phyloP scores from a whole-genome alignment of 2,329 filamentous ascomycete genomes.

The Ceratocystis smalleyi region DNA sequence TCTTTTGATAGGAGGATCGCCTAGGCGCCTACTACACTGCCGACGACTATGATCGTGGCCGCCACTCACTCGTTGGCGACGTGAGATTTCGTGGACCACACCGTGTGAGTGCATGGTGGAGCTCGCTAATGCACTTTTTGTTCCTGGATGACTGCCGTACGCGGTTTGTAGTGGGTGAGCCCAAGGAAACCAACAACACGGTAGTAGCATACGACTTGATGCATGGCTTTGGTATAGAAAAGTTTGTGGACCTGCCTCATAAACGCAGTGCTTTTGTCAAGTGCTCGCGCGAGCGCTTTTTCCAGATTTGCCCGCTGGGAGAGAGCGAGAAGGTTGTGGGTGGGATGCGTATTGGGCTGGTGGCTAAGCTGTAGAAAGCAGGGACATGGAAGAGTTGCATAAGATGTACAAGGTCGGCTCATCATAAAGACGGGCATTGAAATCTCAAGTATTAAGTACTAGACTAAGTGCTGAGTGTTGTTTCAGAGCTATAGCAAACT shows the following conservation, averaged over 20 bases:
- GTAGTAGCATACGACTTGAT: slow-evolving; percentile 61
- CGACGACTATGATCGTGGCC: slow-evolving; percentile 41
- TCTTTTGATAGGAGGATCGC: slow-evolving; percentile 34
- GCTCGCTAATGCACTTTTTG: slow-evolving; percentile 45
- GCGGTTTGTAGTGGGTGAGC: slow-evolving; percentile 48
- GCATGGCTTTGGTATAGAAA: slow-evolving; percentile 56
- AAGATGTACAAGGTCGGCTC: not conserved
- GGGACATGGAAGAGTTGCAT: not conserved
- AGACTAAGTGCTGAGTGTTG: no score
- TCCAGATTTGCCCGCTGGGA: slow-evolving; percentile 47
- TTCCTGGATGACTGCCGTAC: slow-evolving; percentile 47
- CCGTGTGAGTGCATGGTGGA: slow-evolving; percentile 47
- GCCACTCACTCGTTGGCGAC: slow-evolving; percentile 43
- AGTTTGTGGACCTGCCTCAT: slow-evolving; percentile 56
- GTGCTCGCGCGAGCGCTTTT: slow-evolving; percentile 52
- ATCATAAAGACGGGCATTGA: not conserved
- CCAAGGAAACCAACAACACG: slow-evolving; percentile 52
- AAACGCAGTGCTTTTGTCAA: slow-evolving; percentile 54
- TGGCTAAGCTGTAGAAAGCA: slow-evolving; percentile 35
- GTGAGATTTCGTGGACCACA: slow-evolving; percentile 44
- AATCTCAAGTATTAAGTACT: no score
- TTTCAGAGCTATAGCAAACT: no score
- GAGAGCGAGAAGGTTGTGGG: slow-evolving; percentile 41
- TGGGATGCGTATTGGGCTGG: slow-evolving; percentile 36
- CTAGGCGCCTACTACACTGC: slow-evolving; percentile 41